A percentile compares a stretch with the other conserved stretches of the same genome.
phyloP scores from a whole-genome alignment of 2,329 filamentous ascomycete species.

The Aspergillus proliferans region DNA sequence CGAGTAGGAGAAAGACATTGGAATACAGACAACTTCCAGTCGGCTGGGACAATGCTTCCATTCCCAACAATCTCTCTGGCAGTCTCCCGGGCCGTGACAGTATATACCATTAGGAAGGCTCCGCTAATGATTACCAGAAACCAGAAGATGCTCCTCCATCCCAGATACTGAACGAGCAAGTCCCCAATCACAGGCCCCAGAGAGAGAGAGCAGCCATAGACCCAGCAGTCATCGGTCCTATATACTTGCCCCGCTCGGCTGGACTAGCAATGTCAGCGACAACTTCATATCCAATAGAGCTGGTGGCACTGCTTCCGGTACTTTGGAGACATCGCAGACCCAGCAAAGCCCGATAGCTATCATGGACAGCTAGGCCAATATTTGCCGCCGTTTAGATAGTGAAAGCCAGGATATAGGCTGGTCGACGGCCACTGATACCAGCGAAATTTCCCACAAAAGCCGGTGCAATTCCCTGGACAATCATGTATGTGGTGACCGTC shows the following conservation, averaged over 20 bases:
- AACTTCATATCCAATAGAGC: conserved; percentile 25
- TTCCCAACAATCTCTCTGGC: conserved; percentile 27
- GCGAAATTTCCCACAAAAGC: conserved; percentile 26
- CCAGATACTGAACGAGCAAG: conserved; percentile 16
- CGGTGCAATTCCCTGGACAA: conserved; percentile 24
- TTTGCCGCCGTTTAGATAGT: conserved; percentile 25
- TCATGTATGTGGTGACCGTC: conserved; percentile 25
- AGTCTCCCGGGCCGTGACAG: conserved; percentile 23
- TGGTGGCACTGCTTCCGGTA: conserved; percentile 20
- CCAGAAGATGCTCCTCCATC: conserved; percentile 29
- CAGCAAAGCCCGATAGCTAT: conserved; percentile 23
- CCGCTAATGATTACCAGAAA: conserved; percentile 22
- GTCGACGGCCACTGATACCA: conserved; percentile 26
- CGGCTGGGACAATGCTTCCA: conserved; percentile 20
- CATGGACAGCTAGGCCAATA: conserved; percentile 25
- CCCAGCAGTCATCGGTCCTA: conserved; percentile 21
- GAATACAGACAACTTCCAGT: conserved; percentile 17
- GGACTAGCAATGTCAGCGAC: conserved; percentile 26
- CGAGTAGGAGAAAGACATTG: conserved; percentile 10
- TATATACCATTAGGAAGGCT: conserved; percentile 9
- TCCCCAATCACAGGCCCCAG: conserved; percentile 27
- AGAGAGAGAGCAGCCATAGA: conserved; percentile 16
- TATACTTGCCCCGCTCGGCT: conserved; percentile 25
- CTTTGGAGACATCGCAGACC: conserved; percentile 27
- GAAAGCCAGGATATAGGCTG: conserved; percentile 23